Evolutionary conservation across 345 rosid genomes (phyloP).

Genomic region (Sisymbrium altissimum): DNA sequence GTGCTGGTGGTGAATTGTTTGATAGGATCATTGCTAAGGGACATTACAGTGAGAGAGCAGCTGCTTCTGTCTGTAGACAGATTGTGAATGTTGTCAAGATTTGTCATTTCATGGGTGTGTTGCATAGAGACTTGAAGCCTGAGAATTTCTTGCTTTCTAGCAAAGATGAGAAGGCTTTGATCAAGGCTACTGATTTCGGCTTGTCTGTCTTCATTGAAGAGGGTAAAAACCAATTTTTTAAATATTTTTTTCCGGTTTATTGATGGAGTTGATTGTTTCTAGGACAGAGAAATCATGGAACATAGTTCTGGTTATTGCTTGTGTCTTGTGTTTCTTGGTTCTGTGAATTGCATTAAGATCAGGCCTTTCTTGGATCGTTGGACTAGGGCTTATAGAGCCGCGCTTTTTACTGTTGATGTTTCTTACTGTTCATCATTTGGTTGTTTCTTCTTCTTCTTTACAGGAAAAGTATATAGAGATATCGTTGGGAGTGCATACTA

Average conservation of each 20-base stretch:
- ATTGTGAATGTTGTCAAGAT: slow-evolving; percentile 39
- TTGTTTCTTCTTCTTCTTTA: slow-evolving; percentile 15
- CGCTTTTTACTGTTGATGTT: too few species aligned
- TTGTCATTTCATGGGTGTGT: slow-evolving; percentile 73
- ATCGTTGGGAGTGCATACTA: slow-evolving; percentile 80
- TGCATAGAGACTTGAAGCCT: slow-evolving; percentile 95
- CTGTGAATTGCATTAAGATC: not conserved
- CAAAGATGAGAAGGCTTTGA: slow-evolving; percentile 38
- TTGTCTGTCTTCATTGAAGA: slow-evolving; percentile 42
- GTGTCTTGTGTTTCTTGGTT: slow-evolving; percentile 1
- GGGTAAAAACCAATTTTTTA: slow-evolving; percentile 24
- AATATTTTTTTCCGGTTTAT: not conserved
- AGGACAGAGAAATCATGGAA: not conserved
- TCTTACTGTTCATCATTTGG: slow-evolving; percentile 6
- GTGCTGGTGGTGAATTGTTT: slow-evolving; percentile 36
- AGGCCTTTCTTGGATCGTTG: not conserved
- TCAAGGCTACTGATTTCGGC: slow-evolving; percentile 40
- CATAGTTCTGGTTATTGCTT: not conserved
- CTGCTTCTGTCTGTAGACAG: slow-evolving; percentile 37
- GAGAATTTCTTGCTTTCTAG: slow-evolving; percentile 43
- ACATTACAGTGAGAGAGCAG: slow-evolving; percentile 37
- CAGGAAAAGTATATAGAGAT: slow-evolving; percentile 67
- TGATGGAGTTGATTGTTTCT: slow-evolving; percentile 10
- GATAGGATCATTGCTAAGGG: slow-evolving; percentile 40
- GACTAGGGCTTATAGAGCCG: not conserved